A percentile compares a stretch with the other conserved stretches of the same genome.
Evolutionary conservation across 306 rosid genomes (phyloP).

Genomic region (Cicer cuneatum): DNA sequence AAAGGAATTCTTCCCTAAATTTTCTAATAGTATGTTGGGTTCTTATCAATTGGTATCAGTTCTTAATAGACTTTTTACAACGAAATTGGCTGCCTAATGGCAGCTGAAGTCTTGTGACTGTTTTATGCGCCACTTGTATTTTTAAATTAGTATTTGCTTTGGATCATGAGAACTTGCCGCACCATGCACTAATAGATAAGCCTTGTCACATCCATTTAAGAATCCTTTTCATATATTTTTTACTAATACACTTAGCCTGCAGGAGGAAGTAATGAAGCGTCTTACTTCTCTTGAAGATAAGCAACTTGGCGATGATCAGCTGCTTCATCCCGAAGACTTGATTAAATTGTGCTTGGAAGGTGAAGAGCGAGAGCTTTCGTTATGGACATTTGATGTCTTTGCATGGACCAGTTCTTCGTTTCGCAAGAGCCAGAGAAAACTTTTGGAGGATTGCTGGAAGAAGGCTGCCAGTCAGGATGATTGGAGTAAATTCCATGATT

Average conservation of each 20-base stretch:
- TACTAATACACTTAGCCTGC: constrained; percentile 45
- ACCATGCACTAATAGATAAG: constrained; percentile 34
- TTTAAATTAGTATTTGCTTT: constrained; percentile 16
- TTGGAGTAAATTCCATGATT: constrained; percentile 72
- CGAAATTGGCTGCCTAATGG: constrained; percentile 3
- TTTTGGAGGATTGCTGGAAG: constrained; percentile 91
- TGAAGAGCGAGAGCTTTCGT: constrained; percentile 57
- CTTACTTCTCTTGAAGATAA: constrained; percentile 53
- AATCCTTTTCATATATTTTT: constrained; percentile 33
- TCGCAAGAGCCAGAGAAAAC: constrained; percentile 64
- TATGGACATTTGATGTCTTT: constrained; percentile 77
- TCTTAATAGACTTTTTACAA: not conserved
- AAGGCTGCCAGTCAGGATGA: constrained; percentile 78
- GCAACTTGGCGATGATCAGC: constrained; percentile 60
- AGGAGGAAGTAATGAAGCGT: constrained; percentile 75
- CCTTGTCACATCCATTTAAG: constrained; percentile 9
- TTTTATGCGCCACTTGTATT: constrained; percentile 6
- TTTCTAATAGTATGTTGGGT: not conserved
- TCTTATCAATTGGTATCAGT: constrained; percentile 4
- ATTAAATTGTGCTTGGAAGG: constrained; percentile 76
- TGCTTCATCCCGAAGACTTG: constrained; percentile 80
- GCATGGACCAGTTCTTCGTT: constrained; percentile 92
- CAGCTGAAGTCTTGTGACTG: constrained; percentile 6
- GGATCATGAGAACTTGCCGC: constrained; percentile 23
- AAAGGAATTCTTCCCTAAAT: not conserved